These are phyloP conservation scores for Suillus cothurnatus DNA, from an alignment of 768 basidiomycete species.

Conservation along the genomic window DNA sequence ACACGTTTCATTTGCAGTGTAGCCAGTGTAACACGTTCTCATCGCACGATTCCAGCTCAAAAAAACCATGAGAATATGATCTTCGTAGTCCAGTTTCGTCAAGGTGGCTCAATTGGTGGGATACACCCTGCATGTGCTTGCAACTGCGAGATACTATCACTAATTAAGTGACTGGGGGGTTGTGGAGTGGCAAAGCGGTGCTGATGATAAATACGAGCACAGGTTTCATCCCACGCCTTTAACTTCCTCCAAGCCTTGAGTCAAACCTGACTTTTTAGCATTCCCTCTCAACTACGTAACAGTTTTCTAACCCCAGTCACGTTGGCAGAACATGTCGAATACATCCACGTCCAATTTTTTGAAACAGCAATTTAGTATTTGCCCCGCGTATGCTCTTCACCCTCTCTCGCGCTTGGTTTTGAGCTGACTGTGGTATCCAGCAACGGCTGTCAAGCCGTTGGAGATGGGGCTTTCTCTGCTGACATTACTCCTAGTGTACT, in stretches of 20 bases:
- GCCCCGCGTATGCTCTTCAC: slow-evolving; percentile 74
- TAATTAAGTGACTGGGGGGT: not conserved
- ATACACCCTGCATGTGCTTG: not conserved
- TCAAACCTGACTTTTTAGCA: not conserved
- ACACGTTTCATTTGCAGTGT: slow-evolving; percentile 21
- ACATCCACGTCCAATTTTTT: slow-evolving; percentile 68
- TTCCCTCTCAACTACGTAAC: not conserved
- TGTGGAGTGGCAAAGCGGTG: slow-evolving; percentile 8
- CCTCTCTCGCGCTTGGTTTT: not conserved
- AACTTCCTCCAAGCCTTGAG: slow-evolving; percentile 3
- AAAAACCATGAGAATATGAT: not conserved
- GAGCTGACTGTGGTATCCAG: slow-evolving; percentile 41
- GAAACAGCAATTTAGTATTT: slow-evolving; percentile 87
- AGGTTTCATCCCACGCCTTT: not conserved
- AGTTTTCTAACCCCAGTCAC: slow-evolving; percentile 46
- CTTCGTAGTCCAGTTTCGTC: not conserved
- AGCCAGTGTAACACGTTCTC: not conserved
- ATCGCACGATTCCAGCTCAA: slow-evolving; percentile 13
- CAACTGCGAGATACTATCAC: not conserved
- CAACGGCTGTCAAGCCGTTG: slow-evolving; percentile 97
- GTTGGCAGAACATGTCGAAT: slow-evolving; percentile 87
- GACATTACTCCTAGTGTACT: slow-evolving; percentile 78
- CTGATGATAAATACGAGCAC: slow-evolving; percentile 14
- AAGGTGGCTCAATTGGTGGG: not conserved
- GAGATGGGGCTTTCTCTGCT: slow-evolving; percentile 90